Conservation (phyloP, 192 early-diverging fungal species). For the Nowakowskiella sp. region DNA sequence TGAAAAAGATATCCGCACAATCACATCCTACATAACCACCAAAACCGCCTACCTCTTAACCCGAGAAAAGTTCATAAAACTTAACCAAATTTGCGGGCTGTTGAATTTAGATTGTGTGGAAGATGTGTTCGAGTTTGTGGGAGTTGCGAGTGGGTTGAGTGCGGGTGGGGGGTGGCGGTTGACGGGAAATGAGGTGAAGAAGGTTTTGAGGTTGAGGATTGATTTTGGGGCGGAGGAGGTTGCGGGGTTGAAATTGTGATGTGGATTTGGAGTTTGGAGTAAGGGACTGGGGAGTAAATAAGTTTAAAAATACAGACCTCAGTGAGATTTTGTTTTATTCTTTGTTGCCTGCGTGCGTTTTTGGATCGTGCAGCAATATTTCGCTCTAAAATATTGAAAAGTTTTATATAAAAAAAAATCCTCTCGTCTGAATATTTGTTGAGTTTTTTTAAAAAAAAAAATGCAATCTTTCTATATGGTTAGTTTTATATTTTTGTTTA, state of each 20-base stretch:
- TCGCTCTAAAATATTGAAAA: too few species aligned
- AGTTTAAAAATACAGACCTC: too few species aligned
- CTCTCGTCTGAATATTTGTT: too few species aligned
- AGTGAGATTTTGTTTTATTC: too few species aligned
- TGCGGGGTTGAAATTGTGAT: constrained; percentile 32
- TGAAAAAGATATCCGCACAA: constrained; percentile 80
- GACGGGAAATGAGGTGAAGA: constrained; percentile 57
- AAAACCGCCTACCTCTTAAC: constrained; percentile 47
- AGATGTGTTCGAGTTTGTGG: constrained; percentile 71
- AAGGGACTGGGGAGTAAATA: too few species aligned
- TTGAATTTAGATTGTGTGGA: constrained; percentile 68
- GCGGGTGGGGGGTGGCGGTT: constrained; percentile 72
- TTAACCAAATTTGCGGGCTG: constrained; percentile 77
- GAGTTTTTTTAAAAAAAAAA: too few species aligned
- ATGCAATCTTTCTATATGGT: too few species aligned
- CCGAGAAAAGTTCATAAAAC: constrained; percentile 69
- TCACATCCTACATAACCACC: constrained; percentile 35
- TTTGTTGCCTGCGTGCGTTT: too few species aligned
- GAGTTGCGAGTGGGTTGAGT: constrained; percentile 48
- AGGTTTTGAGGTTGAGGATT: constrained; percentile 55
- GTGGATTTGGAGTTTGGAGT: too few species aligned
- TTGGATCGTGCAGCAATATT: too few species aligned
- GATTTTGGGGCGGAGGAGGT: constrained; percentile 59
- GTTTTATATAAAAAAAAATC: too few species aligned
- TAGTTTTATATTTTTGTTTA: too few species aligned